Percentiles rank a stretch among this genome's conserved stretches.
These are phyloP conservation scores for Globisporangium lucens DNA, from an alignment of 352 stramenopile species.

Conservation along the genomic window DNA sequence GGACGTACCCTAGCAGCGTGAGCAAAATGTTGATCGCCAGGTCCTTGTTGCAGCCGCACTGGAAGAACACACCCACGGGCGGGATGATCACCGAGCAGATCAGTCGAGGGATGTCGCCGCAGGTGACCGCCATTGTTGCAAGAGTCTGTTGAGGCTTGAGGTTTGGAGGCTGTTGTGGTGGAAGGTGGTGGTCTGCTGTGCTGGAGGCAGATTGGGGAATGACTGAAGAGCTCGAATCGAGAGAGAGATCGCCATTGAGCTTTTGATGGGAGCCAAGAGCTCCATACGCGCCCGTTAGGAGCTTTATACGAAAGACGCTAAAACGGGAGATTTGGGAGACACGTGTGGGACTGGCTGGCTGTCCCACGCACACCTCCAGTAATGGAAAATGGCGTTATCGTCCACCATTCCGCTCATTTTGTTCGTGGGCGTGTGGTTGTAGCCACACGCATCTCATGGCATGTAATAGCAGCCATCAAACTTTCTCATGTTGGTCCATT, in stretches of 20 bases:
- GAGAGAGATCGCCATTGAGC: neutral
- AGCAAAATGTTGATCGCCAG: conserved; percentile 69
- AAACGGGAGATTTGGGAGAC: neutral
- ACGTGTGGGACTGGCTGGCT: neutral
- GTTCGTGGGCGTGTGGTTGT: neutral
- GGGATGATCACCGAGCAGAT: conserved; percentile 69
- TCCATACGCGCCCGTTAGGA: too few relatives aligned
- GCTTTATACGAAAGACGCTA: neutral
- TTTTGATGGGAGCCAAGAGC: neutral
- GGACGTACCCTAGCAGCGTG: conserved; percentile 48
- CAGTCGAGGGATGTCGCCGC: conserved; percentile 61
- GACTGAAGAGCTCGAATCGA: neutral
- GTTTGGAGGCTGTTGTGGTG: neutral
- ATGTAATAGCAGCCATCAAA: neutral
- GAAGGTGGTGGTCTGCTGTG: neutral
- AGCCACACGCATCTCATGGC: neutral
- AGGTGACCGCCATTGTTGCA: conserved; percentile 51
- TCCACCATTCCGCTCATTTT: neutral
- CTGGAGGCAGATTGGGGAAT: neutral
- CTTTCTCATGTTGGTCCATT: neutral
- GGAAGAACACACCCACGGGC: conserved; percentile 38
- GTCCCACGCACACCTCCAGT: neutral
- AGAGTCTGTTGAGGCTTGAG: neutral
- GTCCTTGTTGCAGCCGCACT: conserved; percentile 33
- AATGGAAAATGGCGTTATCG: neutral